phyloP scores from a whole-genome alignment of 176 grass and related monocot genomes.

The Urochloa ruziziensis region DNA sequence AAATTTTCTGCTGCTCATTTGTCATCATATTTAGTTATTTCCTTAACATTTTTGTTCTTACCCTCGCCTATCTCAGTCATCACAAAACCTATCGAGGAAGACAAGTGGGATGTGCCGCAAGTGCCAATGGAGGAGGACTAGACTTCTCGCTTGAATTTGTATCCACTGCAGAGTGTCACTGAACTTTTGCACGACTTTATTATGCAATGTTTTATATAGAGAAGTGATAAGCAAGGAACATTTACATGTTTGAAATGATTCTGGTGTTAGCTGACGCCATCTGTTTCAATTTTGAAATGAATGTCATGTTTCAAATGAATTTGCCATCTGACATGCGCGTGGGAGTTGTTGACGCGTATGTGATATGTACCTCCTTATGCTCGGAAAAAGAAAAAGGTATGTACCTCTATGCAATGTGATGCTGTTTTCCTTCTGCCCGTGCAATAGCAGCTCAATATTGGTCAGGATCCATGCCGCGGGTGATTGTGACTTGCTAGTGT shows the following conservation, averaged over 20 bases:
- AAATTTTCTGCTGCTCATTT: not conserved
- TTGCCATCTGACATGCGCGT: too few species aligned
- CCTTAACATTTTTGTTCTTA: conserved; percentile 59
- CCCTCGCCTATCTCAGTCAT: conserved; percentile 62
- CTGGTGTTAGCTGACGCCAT: too few species aligned
- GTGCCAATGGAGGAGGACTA: conserved; percentile 91
- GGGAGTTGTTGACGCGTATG: too few species aligned
- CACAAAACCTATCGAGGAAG: conserved; percentile 79
- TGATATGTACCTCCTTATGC: too few species aligned
- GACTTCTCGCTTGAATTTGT: not conserved
- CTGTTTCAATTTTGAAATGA: too few species aligned
- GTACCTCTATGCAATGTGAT: too few species aligned
- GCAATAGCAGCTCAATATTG: too few species aligned
- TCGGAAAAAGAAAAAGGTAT: too few species aligned
- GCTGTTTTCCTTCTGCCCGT: too few species aligned
- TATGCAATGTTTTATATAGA: not conserved
- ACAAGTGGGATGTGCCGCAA: conserved; percentile 71
- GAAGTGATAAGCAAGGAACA: not conserved
- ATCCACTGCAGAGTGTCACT: not conserved
- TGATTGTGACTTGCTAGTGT: too few species aligned
- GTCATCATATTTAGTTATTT: not conserved
- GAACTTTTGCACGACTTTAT: not conserved
- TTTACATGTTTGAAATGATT: not conserved
- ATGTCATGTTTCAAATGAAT: not conserved
- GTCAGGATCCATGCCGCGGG: too few species aligned